phyloP scores from a whole-genome alignment of 106 monocot species.

The Dendrobium chrysotoxum region DNA sequence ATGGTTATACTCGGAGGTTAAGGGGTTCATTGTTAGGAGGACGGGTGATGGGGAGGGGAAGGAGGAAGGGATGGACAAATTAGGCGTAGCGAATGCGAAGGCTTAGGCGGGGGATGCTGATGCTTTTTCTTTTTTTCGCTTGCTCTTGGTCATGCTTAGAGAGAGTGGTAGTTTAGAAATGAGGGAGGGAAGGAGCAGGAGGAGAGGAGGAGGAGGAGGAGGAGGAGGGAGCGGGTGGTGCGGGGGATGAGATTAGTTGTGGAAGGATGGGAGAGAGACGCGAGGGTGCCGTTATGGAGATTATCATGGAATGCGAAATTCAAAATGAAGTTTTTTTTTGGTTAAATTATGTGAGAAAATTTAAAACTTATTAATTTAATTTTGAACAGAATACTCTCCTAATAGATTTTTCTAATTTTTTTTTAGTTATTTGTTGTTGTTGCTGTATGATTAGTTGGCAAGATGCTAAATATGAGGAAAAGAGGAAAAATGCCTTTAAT shows the following conservation, averaged over 20 bases:
- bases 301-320: neutral
- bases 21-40: neutral
- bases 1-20: neutral
- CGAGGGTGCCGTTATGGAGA: neutral
- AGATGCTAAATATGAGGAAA: no score
- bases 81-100: neutral
- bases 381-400: no score
- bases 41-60: conserved; percentile 5
- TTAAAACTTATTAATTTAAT: no score
- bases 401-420: no score
- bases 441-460: no score
- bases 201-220: neutral
- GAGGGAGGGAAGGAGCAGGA: neutral
- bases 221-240: neutral
- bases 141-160: no score
- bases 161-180: neutral
- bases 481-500: no score
- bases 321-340: neutral
- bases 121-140: neutral
- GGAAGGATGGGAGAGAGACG: neutral
- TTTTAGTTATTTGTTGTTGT: no score
- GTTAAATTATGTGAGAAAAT: no score
- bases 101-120: neutral
- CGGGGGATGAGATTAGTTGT: neutral
- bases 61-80: neutral